Percentiles rank a stretch among this genome's conserved stretches.
phyloP scores from a whole-genome alignment of 768 basidiomycete genomes.

The Agaricus blazei region DNA sequence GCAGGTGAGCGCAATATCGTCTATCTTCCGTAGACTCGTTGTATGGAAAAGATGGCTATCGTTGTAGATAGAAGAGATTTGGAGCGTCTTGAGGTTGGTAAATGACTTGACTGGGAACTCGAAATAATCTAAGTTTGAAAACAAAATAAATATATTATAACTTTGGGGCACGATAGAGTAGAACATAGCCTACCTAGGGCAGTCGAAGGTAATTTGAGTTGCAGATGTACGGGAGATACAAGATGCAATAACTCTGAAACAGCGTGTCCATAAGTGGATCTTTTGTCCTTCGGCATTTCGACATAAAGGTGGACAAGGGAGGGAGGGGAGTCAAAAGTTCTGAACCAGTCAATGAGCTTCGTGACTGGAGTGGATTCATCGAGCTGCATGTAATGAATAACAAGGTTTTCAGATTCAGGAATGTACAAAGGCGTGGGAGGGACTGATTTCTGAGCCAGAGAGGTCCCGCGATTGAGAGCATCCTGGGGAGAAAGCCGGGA shows the following conservation, averaged over 20 bases:
- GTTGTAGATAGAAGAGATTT: slow-evolving; percentile 4
- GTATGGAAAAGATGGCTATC: neutral
- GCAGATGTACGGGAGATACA: slow-evolving; percentile 3
- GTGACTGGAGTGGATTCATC: neutral
- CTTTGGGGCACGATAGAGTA: neutral
- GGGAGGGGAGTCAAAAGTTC: neutral
- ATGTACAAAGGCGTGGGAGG: neutral
- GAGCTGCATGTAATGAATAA: slow-evolving; percentile 5
- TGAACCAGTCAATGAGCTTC: neutral
- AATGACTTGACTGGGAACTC: neutral
- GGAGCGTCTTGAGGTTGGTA: neutral
- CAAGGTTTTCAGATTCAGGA: neutral
- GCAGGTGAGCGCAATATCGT: neutral
- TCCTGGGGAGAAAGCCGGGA: neutral
- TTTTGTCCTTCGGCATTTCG: neutral
- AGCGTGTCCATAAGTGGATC: neutral
- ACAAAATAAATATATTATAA: too few relatives aligned
- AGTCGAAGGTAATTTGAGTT: neutral
- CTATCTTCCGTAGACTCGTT: neutral
- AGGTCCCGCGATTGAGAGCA: neutral
- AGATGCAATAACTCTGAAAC: neutral
- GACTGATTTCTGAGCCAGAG: neutral
- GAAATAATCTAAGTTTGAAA: neutral
- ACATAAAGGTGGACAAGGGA: neutral
- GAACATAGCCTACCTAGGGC: neutral